A percentile compares a stretch with the other conserved stretches of the same genome.
These are phyloP conservation scores for Crithidia sp. DNA, from an alignment of 208 protist species.

Conservation along the genomic window DNA sequence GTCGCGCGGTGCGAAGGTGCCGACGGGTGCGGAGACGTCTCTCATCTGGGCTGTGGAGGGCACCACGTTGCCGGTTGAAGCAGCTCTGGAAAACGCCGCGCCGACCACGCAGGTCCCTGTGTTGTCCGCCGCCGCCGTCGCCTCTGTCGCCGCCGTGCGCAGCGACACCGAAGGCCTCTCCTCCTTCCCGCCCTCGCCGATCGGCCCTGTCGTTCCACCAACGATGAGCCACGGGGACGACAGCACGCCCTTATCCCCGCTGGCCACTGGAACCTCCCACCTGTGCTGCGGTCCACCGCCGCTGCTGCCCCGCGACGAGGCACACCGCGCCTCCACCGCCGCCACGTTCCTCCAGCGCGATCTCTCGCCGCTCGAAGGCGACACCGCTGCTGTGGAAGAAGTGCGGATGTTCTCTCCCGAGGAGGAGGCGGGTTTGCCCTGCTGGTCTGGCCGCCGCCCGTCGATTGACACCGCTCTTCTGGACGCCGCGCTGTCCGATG, in stretches of 20 bases:
- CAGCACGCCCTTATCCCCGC: slow-evolving; percentile 2
- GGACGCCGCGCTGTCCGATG: background rate
- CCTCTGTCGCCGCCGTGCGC: no score
- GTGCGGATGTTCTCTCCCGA: background rate
- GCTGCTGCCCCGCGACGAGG: slow-evolving; percentile 1
- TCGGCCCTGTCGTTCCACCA: background rate
- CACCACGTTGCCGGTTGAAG: no score
- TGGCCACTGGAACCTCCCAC: slow-evolving; percentile 7
- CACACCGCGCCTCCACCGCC: background rate
- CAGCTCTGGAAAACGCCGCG: no score
- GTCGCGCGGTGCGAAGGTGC: background rate
- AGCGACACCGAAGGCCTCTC: no score
- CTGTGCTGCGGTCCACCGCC: slow-evolving; percentile 18
- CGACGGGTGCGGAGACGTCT: no score
- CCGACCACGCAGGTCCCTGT: no score
- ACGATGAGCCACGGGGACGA: slow-evolving; percentile 9
- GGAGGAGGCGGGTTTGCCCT: background rate
- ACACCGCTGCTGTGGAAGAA: background rate
- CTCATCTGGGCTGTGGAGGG: no score
- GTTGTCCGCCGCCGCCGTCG: no score
- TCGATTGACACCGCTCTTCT: background rate
- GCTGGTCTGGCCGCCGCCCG: background rate
- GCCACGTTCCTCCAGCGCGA: slow-evolving; percentile 9
- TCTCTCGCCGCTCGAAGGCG: background rate
- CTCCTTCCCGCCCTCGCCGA: no score